Conservation (phyloP, 768 basidiomycete species). For the Suillus brevipes region DNA sequence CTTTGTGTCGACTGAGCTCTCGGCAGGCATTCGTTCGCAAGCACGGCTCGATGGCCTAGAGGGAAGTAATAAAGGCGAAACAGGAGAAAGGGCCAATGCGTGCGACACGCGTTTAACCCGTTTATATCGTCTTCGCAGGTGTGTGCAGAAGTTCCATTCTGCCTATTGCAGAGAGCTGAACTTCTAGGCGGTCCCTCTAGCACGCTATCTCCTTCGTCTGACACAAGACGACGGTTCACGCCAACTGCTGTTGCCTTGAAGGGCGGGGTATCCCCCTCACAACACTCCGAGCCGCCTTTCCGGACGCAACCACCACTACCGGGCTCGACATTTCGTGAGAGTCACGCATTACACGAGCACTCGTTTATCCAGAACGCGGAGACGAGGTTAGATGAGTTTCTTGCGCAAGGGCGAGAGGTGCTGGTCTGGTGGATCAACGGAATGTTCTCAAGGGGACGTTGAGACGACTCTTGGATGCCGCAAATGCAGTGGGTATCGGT, state of each 20-base stretch:
- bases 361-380: slow-evolving; percentile 85
- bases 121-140: slow-evolving; percentile 48
- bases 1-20: no score
- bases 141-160: slow-evolving; percentile 86
- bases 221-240: slow-evolving; percentile 67
- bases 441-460: slow-evolving; percentile 96
- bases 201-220: slow-evolving; percentile 36
- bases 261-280: slow-evolving; percentile 46
- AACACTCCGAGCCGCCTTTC: slow-evolving; percentile 87
- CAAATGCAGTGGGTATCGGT: slow-evolving; percentile 92
- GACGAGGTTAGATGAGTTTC: slow-evolving; percentile 80
- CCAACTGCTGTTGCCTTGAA: slow-evolving; percentile 31
- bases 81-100: slow-evolving; percentile 95
- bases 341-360: slow-evolving; percentile 85
- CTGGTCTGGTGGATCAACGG: slow-evolving; percentile 86
- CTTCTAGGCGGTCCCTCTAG: slow-evolving; percentile 53
- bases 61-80: slow-evolving; percentile 95
- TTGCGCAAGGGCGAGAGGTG: slow-evolving; percentile 90
- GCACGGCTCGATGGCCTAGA: slow-evolving; percentile 93
- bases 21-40: no score
- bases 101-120: slow-evolving; percentile 25
- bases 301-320: slow-evolving; percentile 56
- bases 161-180: slow-evolving; percentile 79
- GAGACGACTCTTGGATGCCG: slow-evolving; percentile 79
- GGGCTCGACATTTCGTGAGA: slow-evolving; percentile 60